Percentiles rank a stretch among this genome's conserved stretches.
These are phyloP conservation scores for Glycyrrhiza uralensis DNA, from an alignment of 306 rosid species.

Conservation along the genomic window DNA sequence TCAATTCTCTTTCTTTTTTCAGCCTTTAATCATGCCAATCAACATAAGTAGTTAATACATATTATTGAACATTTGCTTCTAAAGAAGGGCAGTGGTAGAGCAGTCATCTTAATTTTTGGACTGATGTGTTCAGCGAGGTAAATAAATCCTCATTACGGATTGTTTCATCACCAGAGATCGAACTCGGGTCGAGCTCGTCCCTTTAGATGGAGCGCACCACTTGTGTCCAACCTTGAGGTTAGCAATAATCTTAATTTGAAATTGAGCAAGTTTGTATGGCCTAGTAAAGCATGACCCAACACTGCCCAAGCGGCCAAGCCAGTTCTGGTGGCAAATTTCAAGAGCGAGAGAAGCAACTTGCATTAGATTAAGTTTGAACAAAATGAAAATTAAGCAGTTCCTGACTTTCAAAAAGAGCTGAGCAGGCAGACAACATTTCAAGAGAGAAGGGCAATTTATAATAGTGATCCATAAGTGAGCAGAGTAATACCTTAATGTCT, in stretches of 20 bases:
- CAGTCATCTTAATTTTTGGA: background rate
- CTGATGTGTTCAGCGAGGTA: too few species aligned
- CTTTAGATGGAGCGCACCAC: too few species aligned
- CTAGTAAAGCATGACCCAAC: background rate
- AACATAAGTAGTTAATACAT: background rate
- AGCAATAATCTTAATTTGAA: too few species aligned
- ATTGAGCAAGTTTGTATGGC: background rate
- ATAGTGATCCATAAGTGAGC: background rate
- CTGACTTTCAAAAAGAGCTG: background rate
- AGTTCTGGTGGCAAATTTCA: background rate
- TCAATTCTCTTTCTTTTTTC: background rate
- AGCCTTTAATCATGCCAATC: background rate
- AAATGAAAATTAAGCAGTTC: background rate
- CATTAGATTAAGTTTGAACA: background rate
- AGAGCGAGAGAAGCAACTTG: background rate
- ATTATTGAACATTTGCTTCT: background rate
- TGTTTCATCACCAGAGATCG: too few species aligned
- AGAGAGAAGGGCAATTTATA: background rate
- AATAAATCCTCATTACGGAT: too few species aligned
- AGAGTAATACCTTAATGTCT: conserved; percentile 67
- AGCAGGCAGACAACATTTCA: background rate
- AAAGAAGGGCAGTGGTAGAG: background rate
- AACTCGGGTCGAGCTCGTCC: too few species aligned
- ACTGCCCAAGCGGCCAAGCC: background rate
- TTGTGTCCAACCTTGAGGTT: too few species aligned